Evolutionary conservation across 2,329 filamentous ascomycete genomes (phyloP), one percentile per base, ranked within the genome.

Genomic region (Byssothecium circinans): DNA sequence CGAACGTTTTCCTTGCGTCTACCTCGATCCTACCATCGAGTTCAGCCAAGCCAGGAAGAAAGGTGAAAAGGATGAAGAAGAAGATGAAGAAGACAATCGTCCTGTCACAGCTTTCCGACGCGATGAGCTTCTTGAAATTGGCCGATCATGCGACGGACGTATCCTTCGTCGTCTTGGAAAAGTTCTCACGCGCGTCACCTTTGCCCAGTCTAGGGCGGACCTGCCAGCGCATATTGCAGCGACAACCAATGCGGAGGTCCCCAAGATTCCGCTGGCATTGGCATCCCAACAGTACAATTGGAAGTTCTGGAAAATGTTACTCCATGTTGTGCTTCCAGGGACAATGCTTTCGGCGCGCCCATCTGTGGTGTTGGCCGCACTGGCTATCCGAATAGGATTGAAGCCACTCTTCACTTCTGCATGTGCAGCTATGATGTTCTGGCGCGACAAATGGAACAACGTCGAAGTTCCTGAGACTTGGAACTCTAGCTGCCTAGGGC

Each of bases 71-170:
- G 57, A 47, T 4, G 60, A 57, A 3, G 47, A 55, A 0, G 57
- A 59, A 0, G 58, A 47, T 3, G 60, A 57, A 3, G 58, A 58
- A 1, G 58, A 63, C 1, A 50, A 54, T 5, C 54, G 58, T 4
- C 56, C 64, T 0, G 46, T 70, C 17, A 67, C 68, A 6, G 48
- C 65, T 2, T 74, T 80, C 46, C 72, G 73, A 1, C 71, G 76
- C 10, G 69, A 66, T 0, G 77, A 81, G 41, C 69, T 81, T 10
- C 65, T 81, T 1, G 78, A 81, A 45, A 79, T 81, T 48, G 75
- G 76, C 7, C 68, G 78, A 11, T 80, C 77, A 0, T 81, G 78
- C 56, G 73, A 81, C 41, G 67, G 73, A 41, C 67, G 64, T 2
- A 75, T 80, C 40, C 69, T 81, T 1, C 72, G 72, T 11, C 73